Evolutionary conservation across 257 asterid species (phyloP), one percentile per base, ranked within the genome.

Genomic region (Dorcoceras hygrometricum): DNA sequence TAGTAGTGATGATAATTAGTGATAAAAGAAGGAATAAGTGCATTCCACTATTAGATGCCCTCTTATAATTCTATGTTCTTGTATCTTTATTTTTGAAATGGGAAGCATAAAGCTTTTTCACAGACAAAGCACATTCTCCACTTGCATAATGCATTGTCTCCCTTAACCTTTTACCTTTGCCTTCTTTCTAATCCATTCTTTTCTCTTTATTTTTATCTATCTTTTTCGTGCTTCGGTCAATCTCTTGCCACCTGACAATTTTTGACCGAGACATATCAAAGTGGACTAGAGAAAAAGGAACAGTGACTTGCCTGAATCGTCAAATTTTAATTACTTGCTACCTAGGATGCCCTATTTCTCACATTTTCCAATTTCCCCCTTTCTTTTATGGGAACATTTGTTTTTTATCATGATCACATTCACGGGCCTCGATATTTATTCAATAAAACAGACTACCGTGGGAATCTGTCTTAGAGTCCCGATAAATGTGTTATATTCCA

Each of bases 181-280:
- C 68, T 64, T 62, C 59, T 57, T 78, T 76, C 65, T 53, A 20
- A 59, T 62, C 61, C 60, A 26, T 43, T 50, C 5, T 39, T 54
- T 5, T 11, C 56, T 8, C 2, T 57, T 73, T 4, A 54, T 0
- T 43, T 27, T 25, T 27, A 67, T 34, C 66, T 10, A 58, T 25
- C 3, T 18, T 56, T 58, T 61, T 66, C 56, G 62, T 81, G 74
- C 32, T 28, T 70, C 68, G 80, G 84, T 78, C 81, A 76, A 81
- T 78, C 64, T 58, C 67, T 73, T 75, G 62, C 69, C 67, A 54
- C 61, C 75, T 79, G 73, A 79, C 80, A 79, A 75, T 73, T 54
- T 78, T 83, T 84, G 90, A 84, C 87, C 81, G 76, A 73, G 18
- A 39, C 51, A 39, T 59, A 69, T 51, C n/a, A 68, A 68, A 68